phyloP scores from a whole-genome alignment of 306 rosid genomes.

The Begonia peltatifolia region DNA sequence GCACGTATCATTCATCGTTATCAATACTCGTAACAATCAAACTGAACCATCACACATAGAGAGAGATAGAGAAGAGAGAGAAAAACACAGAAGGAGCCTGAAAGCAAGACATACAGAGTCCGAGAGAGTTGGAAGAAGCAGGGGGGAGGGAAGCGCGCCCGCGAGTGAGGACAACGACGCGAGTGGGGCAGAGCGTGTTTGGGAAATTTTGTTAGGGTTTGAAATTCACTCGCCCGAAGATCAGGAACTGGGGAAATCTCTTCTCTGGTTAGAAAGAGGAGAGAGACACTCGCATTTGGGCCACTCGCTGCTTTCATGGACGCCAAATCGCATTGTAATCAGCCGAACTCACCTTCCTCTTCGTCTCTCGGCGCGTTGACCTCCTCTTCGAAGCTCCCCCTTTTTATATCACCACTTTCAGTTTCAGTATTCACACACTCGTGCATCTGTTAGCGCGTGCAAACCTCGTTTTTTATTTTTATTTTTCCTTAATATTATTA shows the following conservation, averaged over 20 bases:
- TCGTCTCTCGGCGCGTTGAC: no score
- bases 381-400: no score
- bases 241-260: neutral
- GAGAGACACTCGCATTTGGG: constrained; percentile 7
- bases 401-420: no score
- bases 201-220: constrained; percentile 13
- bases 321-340: no score
- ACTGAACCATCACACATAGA: neutral
- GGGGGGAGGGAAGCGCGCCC: constrained; percentile 1
- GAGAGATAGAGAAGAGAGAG: constrained; percentile 1
- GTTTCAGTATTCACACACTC: no score
- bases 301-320: neutral
- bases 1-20: neutral
- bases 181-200: constrained; percentile 13
- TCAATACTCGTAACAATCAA: neutral
- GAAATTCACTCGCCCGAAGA: constrained; percentile 11
- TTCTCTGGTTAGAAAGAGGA: neutral
- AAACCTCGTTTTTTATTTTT: no score
- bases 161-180: constrained; percentile 15
- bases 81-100: neutral
- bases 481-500: no score
- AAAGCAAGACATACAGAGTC: constrained; percentile 10
- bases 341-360: no score
- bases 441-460: no score
- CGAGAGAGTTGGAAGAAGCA: constrained; percentile 6